Conservation (phyloP, 2,329 filamentous ascomycete species). For the Aspergillus aculeatus region DNA sequence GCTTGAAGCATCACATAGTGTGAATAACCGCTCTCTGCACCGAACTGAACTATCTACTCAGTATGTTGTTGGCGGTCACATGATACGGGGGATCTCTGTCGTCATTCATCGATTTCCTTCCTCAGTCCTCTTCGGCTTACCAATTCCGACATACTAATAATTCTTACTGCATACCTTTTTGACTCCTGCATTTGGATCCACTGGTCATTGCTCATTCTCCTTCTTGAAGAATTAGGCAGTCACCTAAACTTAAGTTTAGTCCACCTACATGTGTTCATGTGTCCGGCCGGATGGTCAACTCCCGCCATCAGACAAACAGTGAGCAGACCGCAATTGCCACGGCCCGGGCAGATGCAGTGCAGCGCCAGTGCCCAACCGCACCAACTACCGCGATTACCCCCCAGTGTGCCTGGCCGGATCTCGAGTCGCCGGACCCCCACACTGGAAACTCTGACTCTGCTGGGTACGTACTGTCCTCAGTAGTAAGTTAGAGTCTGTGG, state of each 20-base stretch:
- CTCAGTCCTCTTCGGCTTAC: not conserved
- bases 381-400: constrained; percentile 8
- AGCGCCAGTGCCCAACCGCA: constrained; percentile 2
- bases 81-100: not conserved
- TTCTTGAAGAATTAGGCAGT: not conserved
- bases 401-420: constrained; percentile 4
- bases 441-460: not conserved
- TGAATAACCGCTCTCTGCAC: not conserved
- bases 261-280: too few species aligned
- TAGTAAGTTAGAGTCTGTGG: too few species aligned
- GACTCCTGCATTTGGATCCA: not conserved
- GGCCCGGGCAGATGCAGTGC: constrained; percentile 4
- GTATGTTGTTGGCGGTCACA: not conserved
- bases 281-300: constrained; percentile 4
- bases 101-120: not conserved
- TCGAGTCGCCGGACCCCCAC: constrained; percentile 1
- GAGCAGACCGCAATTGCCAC: constrained; percentile 6
- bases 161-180: too few species aligned
- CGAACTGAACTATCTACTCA: not conserved
- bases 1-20: not conserved
- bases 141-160: too few species aligned
- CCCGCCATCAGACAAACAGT: constrained; percentile 14
- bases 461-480: too few species aligned
- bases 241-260: not conserved
- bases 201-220: not conserved